phyloP scores from a whole-genome alignment of 225 moss, liverwort and hornwort genomes.

The Sphagnum contortum region DNA sequence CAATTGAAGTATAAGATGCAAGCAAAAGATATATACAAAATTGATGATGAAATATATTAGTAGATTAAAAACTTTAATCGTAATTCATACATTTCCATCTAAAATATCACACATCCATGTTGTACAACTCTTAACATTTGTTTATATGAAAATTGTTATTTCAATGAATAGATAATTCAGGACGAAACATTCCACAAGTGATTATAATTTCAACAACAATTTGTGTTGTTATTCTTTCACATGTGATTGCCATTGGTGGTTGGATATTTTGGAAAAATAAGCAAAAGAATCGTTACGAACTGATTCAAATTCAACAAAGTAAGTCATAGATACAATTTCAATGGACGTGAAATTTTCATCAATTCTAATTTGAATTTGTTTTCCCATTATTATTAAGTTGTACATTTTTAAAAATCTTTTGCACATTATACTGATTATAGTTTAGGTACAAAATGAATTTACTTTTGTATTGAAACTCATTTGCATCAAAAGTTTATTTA shows the following conservation, averaged over 20 bases:
- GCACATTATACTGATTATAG: not conserved
- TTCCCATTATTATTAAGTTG: not conserved
- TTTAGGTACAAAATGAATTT: not conserved
- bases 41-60: too few relatives aligned
- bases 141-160: not conserved
- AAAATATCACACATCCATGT: not conserved
- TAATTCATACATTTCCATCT: not conserved
- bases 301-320: not conserved
- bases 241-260: not conserved
- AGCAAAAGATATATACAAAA: too few relatives aligned
- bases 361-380: too few relatives aligned
- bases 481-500: not conserved
- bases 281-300: not conserved
- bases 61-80: not conserved
- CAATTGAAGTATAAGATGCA: too few relatives aligned
- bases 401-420: not conserved
- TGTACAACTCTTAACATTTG: not conserved
- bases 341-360: not conserved
- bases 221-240: not conserved
- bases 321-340: not conserved
- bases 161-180: too few relatives aligned
- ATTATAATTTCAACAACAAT: not conserved
- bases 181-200: not conserved
- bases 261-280: not conserved
- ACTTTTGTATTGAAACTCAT: not conserved